A percentile compares a stretch with the other conserved stretches of the same genome.
Conservation (phyloP, 805 yeast genomes). For the Candida oleophila region DNA sequence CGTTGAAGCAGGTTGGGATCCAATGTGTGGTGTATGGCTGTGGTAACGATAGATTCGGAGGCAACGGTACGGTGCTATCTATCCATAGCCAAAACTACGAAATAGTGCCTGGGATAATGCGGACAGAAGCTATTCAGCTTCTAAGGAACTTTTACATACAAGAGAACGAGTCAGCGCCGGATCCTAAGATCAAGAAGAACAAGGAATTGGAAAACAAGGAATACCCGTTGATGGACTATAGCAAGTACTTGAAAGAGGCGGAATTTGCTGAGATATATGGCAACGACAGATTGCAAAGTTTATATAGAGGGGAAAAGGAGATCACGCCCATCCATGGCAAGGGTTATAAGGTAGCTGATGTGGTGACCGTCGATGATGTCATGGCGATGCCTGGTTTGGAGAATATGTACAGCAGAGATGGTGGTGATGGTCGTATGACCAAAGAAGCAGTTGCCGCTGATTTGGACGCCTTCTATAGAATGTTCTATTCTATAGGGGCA, state of each 20-base stretch:
- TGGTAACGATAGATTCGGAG: constrained; percentile 94
- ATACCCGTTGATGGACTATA: constrained; percentile 62
- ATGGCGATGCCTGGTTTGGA: constrained; percentile 11
- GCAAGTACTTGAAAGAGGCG: constrained; percentile 46
- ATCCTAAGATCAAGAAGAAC: constrained; percentile 70
- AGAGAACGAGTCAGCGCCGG: constrained; percentile 85
- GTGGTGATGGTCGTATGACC: constrained; percentile 6
- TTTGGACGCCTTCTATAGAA: constrained; percentile 18
- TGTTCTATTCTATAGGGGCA: constrained; percentile 27
- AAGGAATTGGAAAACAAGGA: constrained; percentile 55
- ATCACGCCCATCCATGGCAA: constrained; percentile 21
- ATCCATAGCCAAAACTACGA: constrained; percentile 44
- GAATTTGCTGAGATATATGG: constrained; percentile 57
- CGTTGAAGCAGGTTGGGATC: constrained; percentile 77
- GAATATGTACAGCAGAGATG: constrained; percentile 4
- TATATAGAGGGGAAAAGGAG: constrained; percentile 14
- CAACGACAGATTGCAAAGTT: constrained; percentile 17
- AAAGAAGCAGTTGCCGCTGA: constrained; percentile 12
- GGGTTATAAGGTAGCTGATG: constrained; percentile 21
- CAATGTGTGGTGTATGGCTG: constrained; percentile 82
- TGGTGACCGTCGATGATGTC: constrained; percentile 12
- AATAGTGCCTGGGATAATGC: constrained; percentile 73
- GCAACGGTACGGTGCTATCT: constrained; percentile 82
- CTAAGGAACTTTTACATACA: constrained; percentile 80
- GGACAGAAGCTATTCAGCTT: constrained; percentile 80